Base-by-base conservation (phyloP, 257 asterid genomes). In the Solanum okadae region DNA sequence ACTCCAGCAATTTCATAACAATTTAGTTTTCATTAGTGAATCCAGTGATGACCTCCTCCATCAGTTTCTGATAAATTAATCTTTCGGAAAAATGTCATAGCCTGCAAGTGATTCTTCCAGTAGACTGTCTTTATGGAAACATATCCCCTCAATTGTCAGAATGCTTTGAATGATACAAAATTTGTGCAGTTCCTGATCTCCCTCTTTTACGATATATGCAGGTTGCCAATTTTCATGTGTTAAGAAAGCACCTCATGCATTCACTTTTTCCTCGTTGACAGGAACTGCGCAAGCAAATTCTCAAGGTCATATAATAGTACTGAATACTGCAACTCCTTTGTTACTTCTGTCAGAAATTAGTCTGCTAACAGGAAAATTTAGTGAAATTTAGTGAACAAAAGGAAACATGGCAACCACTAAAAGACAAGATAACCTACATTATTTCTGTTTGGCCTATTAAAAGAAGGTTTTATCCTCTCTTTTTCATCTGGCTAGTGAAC, bases 191-290 rank as follows among this genome's bases (percentile, higher is more conserved):
- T 22, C 38, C 29, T 84, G 23, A 83, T 75, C 79, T 88, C 25
- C 46, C 37, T 52, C 31, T 75, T 81, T 15, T 29, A 78, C 42
- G 4, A 87, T 86, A 79, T 86, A 14, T 90, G 94, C 95, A 96
- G 99, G 96, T 37, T 96, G 99, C 90, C 97, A 95, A 11, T 95
- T 92, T 94, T 93, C 99, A 35, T 95, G 99, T 16, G 98, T 95
- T 67, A 92, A 92, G 88, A 91, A 89, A 63, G 98, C 99, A 86
- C 98, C 98, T 86, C 96, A 92, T 59, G 97, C 95, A 11, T 96
- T 96, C 87, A 85, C 86, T 82, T 94, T 95, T 91, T 93, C 96
- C 86, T 88, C 99, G 23, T 88, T n/a, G 29, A 94, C 94, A 0
- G 97, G 96, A 88, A 92, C 96, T 67, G 98, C 98, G 2, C 89